Evolutionary conservation across 805 yeast species (phyloP).

Genomic region (Nakazawaea laoshanensis): DNA sequence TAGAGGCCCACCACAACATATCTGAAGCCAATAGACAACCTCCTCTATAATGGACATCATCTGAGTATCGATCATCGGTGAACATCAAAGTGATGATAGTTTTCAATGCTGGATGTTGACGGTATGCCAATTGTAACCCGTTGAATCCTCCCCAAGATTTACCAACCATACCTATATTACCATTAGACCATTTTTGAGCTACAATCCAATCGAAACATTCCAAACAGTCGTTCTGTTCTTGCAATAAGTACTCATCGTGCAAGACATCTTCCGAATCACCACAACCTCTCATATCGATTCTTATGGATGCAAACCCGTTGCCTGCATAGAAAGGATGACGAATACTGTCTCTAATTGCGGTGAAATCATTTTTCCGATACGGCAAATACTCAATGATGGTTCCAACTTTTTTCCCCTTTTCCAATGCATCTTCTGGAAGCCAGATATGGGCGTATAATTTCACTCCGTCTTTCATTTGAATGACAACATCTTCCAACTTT

Average conservation of each 20-base stretch:
- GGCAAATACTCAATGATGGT: slow-evolving; percentile 36
- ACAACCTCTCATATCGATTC: slow-evolving; percentile 39
- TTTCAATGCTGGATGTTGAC: slow-evolving; percentile 38
- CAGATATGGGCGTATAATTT: slow-evolving; percentile 32
- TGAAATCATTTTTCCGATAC: slow-evolving; percentile 34
- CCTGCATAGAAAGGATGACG: slow-evolving; percentile 40
- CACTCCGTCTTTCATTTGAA: slow-evolving; percentile 31
- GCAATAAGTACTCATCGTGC: slow-evolving; percentile 30
- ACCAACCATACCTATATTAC: slow-evolving; percentile 37
- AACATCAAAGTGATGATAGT: slow-evolving; percentile 35
- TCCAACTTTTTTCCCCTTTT: slow-evolving; percentile 23
- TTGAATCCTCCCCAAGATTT: slow-evolving; percentile 44
- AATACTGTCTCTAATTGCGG: slow-evolving; percentile 34
- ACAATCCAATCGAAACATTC: slow-evolving; percentile 34
- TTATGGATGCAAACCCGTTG: slow-evolving; percentile 33
- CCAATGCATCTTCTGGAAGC: slow-evolving; percentile 30
- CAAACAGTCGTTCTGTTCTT: slow-evolving; percentile 35
- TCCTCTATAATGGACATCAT: slow-evolving; percentile 42
- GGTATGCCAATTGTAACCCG: slow-evolving; percentile 35
- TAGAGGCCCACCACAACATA: slow-evolving; percentile 44
- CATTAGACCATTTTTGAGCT: slow-evolving; percentile 34
- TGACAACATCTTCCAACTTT: slow-evolving; percentile 26
- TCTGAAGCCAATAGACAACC: slow-evolving; percentile 35
- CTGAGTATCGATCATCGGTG: slow-evolving; percentile 38
- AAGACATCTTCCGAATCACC: slow-evolving; percentile 33